phyloP scores from a whole-genome alignment of 257 asterid genomes.

The Avicennia marina region DNA sequence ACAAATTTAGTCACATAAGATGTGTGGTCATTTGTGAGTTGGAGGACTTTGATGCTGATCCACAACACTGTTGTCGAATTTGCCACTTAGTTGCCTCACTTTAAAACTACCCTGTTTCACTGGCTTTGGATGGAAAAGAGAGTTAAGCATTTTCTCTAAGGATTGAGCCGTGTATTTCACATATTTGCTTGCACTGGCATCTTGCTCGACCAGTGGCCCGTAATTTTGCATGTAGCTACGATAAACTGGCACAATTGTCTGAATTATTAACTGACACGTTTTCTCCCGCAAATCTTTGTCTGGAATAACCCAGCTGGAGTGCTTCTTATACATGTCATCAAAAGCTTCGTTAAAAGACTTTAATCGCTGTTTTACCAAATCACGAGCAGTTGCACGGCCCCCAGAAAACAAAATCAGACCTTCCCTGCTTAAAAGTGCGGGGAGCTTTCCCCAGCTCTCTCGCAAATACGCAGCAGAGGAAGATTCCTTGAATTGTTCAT shows the following conservation, averaged over 20 bases:
- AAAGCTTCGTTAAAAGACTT: conserved; percentile 72
- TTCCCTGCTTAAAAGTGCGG: background rate
- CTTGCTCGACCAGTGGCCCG: conserved; percentile 87
- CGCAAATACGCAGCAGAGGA: conserved; percentile 25
- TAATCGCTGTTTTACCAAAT: conserved; percentile 69
- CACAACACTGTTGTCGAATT: conserved; percentile 34
- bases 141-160: conserved; percentile 60
- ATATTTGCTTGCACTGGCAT: conserved; percentile 59
- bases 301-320: conserved; percentile 47
- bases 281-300: conserved; percentile 72
- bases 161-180: conserved; percentile 67
- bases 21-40: conserved; percentile 25
- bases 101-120: conserved; percentile 62
- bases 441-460: conserved; percentile 70
- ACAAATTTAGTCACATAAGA: conserved; percentile 2
- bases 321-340: conserved; percentile 68
- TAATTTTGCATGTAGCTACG: conserved; percentile 94
- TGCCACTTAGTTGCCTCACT: conserved; percentile 32
- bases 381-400: conserved; percentile 60
- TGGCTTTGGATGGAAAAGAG: conserved; percentile 59
- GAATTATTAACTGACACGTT: conserved; percentile 47
- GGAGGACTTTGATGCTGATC: conserved; percentile 51
- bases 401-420: conserved; percentile 9
- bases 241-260: conserved; percentile 78
- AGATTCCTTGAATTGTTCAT: background rate